Evolutionary conservation across 495 filamentous ascomycete genomes (phyloP), one percentile per base, ranked within the genome.

Genomic region (Rhizodiscina lignyota): DNA sequence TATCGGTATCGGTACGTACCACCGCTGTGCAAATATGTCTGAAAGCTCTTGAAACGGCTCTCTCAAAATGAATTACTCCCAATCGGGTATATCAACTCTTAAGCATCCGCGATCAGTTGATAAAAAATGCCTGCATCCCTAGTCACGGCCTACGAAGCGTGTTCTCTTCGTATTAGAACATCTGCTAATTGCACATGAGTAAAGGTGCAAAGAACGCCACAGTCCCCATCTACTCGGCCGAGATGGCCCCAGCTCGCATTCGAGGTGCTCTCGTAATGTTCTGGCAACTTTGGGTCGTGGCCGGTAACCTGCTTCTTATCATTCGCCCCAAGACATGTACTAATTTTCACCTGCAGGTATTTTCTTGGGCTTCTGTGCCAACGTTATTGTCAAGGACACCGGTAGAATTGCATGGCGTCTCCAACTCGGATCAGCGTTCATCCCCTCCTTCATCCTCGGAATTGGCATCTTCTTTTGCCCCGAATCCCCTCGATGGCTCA

Each of bases 91-190:
- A 76, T 38, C 46, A 62, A 16, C 62, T 52, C 34, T 55, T 72
- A n/a, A n/a, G n/a, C n/a, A n/a, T n/a, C n/a, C n/a, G n/a, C n/a
- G n/a, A n/a, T n/a, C n/a, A n/a, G n/a, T n/a, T n/a, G n/a, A n/a
- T n/a, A n/a, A n/a, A n/a, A n/a, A n/a, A n/a, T n/a, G n/a, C n/a
- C n/a, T n/a, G n/a, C n/a, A n/a, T n/a, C n/a, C n/a, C n/a, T n/a
- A n/a, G n/a, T n/a, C n/a, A n/a, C 31, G 72, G 62, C 15, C 64
- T 71, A 35, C 54, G 72, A 5, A 71, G 71, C 19, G 71, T 63
- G 1, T 75, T 76, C 38, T 76, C n/a, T 70, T 77, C 38, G 59
- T 72, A 20, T 57, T 74, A 4, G 72, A 70, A 5, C n/a, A n/a
- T n/a, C n/a, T n/a, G n/a, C n/a, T n/a, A n/a, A n/a, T n/a, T n/a